A percentile compares a stretch with the other conserved stretches of the same genome.
Evolutionary conservation across 148 eudicot genomes (phyloP).

Genomic region (Rhododendron vialii): DNA sequence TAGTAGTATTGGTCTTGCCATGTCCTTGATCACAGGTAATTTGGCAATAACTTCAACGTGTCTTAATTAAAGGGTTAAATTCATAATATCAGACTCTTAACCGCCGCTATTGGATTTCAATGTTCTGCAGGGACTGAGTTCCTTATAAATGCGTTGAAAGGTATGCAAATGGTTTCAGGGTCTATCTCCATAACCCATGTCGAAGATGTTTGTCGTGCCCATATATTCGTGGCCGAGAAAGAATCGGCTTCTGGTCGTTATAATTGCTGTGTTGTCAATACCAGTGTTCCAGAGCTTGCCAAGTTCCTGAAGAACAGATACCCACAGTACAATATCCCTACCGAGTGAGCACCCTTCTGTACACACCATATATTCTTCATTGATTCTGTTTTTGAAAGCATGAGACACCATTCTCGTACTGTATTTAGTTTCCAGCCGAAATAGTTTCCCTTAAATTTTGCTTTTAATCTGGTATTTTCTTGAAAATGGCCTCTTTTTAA

Average conservation of each 20-base stretch:
- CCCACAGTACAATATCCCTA: conserved; percentile 51
- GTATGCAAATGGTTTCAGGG: conserved; percentile 60
- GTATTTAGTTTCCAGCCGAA: background rate
- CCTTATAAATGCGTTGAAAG: conserved; percentile 41
- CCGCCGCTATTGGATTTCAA: background rate
- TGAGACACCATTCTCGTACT: background rate
- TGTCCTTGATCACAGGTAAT: conserved; percentile 54
- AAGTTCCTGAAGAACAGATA: conserved; percentile 47
- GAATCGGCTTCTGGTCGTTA: conserved; percentile 65
- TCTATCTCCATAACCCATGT: conserved; percentile 56
- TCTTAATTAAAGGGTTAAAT: background rate
- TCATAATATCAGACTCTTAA: background rate
- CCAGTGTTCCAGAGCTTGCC: conserved; percentile 55
- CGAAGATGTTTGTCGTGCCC: conserved; percentile 69
- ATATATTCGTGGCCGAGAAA: conserved; percentile 58
- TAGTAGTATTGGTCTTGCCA: conserved; percentile 43
- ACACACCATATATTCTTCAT: background rate
- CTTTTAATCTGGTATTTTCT: background rate
- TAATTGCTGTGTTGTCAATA: conserved; percentile 50
- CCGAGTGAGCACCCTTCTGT: conserved; percentile 32
- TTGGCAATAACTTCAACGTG: background rate
- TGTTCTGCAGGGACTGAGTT: conserved; percentile 28
- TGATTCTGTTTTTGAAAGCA: background rate
- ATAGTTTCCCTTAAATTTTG: background rate
- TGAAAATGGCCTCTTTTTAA: background rate